A percentile compares a stretch with the other conserved stretches of the same genome.
Evolutionary conservation across 495 filamentous ascomycete genomes (phyloP).

Genomic region (Xylaria castorea): DNA sequence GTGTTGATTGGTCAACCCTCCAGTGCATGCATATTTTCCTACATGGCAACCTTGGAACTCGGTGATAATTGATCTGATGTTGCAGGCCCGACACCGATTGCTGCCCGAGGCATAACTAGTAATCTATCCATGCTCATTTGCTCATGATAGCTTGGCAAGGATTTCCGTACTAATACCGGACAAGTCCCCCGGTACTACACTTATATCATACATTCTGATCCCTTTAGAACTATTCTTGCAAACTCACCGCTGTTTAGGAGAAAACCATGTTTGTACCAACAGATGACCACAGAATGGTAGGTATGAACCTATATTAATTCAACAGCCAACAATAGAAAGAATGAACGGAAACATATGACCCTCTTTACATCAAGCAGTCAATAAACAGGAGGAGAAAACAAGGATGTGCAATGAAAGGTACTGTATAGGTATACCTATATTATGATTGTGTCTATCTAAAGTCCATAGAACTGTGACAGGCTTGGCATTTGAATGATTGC

Average conservation of each 20-base stretch:
- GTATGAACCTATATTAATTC: background rate
- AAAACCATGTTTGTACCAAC: too few relatives aligned
- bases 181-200: background rate
- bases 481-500: too few relatives aligned
- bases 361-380: too few relatives aligned
- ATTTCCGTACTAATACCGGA: background rate
- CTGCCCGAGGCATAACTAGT: background rate
- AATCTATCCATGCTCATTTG: slow-evolving; percentile 2
- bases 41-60: slow-evolving; percentile 6
- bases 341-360: too few relatives aligned
- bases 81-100: background rate
- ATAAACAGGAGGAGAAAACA: too few relatives aligned
- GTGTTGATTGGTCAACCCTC: slow-evolving; percentile 3
- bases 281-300: too few relatives aligned
- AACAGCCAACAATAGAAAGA: background rate
- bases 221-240: background rate
- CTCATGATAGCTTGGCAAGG: slow-evolving; percentile 5
- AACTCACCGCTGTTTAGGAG: background rate
- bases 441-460: too few relatives aligned
- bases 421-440: too few relatives aligned
- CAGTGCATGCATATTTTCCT: background rate
- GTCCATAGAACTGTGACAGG: too few relatives aligned
- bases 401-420: too few relatives aligned
- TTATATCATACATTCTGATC: background rate
- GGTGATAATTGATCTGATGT: background rate